Percentiles rank a stretch among this genome's conserved stretches.
Conservation (phyloP, 306 rosid species). For the Urtica urens region DNA sequence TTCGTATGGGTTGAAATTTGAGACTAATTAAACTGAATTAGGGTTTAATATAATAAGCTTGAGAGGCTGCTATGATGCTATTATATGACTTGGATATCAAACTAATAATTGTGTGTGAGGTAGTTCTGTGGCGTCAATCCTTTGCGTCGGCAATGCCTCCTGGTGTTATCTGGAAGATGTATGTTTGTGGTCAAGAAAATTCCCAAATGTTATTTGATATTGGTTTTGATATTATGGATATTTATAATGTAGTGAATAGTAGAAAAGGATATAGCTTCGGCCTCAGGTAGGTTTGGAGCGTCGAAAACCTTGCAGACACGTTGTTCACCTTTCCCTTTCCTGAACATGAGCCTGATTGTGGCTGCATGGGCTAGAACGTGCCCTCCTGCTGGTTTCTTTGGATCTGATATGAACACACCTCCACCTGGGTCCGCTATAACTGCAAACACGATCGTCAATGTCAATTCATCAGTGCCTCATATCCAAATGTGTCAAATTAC, state of each 20-base stretch:
- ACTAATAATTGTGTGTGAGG: neutral
- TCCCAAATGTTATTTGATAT: neutral
- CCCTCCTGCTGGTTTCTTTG: constrained; percentile 96
- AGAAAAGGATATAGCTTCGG: constrained; percentile 93
- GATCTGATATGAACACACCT: constrained; percentile 81
- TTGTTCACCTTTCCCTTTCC: constrained; percentile 97
- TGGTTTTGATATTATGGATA: neutral
- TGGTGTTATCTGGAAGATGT: constrained; percentile 87
- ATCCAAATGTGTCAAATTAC: neutral
- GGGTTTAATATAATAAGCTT: too few relatives aligned
- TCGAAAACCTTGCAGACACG: constrained; percentile 92
- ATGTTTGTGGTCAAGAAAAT: constrained; percentile 37
- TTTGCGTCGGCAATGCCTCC: constrained; percentile 92
- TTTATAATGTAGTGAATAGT: neutral
- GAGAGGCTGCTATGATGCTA: neutral
- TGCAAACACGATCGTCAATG: constrained; percentile 33
- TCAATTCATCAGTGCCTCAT: constrained; percentile 2
- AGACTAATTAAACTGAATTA: too few relatives aligned
- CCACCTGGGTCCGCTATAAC: constrained; percentile 95
- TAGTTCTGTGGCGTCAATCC: constrained; percentile 31
- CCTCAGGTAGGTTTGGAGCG: constrained; percentile 89
- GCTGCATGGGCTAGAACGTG: constrained; percentile 95
- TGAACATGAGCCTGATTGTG: constrained; percentile 77
- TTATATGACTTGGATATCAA: neutral
- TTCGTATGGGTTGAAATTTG: too few relatives aligned